Base-by-base conservation (phyloP, 352 stramenopile genomes). In the Pythium pyrilobum region DNA sequence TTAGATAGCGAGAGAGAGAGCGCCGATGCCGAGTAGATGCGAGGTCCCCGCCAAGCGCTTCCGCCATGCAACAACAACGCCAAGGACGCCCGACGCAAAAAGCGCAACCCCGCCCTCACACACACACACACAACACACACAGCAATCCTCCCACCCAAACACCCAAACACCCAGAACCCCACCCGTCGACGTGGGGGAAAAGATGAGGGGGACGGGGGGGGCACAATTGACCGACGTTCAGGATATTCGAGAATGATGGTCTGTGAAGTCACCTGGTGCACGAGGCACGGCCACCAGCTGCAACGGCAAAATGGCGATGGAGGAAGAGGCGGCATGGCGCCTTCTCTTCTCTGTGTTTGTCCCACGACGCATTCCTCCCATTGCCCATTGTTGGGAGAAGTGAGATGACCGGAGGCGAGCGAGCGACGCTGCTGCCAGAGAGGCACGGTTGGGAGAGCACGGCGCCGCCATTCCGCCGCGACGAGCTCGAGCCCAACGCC, bases 371-470 rank as follows among this genome's bases (percentile, higher is more conserved):
- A n/a, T n/a, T n/a, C n/a, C n/a, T n/a, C n/a, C n/a, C n/a, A n/a
- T n/a, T n/a, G n/a, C n/a, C n/a, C n/a, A n/a, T n/a, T n/a, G n/a
- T n/a, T n/a, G n/a, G n/a, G n/a, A n/a, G n/a, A n/a, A n/a, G n/a
- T n/a, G n/a, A n/a, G n/a, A n/a, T n/a, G n/a, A n/a, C n/a, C n/a
- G n/a, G n/a, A n/a, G 66, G 23, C 8, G 64, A 76, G 50, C 57
- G 54, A 37, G 38, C 52, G 31, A 56, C 46, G 40, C 27, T 76
- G 34, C 49, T 76, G 33, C 67, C 64, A 3, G 40, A 60, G 23
- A 71, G 56, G 23, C 38, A 71, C 39, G 48, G 43, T 3, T 71
- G 67, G 67, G 64, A 73, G 27, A 73, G 60, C 38, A 48, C 47
- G n/a, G 60, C 47, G 34, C 54, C 44, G 5, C n/a, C 9, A 23